Conservation (phyloP, 176 grass and related monocot species). For the Poa pratensis region DNA sequence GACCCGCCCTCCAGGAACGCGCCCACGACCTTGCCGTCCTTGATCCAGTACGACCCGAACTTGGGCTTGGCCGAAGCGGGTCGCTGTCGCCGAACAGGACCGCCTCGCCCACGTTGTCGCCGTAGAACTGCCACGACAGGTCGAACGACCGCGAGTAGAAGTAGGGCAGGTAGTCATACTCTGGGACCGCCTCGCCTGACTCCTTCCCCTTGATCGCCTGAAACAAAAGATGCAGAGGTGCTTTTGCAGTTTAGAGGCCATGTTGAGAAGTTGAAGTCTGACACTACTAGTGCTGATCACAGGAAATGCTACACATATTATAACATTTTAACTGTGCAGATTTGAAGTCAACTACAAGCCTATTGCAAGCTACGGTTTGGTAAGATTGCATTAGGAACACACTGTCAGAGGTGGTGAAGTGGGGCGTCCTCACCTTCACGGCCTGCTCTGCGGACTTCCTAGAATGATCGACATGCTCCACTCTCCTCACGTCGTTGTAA, state of each 20-base stretch:
- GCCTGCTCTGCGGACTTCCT: slow-evolving; percentile 95
- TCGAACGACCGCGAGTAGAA: slow-evolving; percentile 97
- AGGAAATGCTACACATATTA: not conserved
- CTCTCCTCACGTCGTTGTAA: slow-evolving; percentile 78
- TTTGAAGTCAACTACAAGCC: not conserved
- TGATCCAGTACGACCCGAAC: slow-evolving; percentile 97
- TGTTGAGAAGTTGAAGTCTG: not conserved
- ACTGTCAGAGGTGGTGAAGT: not conserved
- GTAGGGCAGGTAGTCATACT: slow-evolving; percentile 91
- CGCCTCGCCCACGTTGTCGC: slow-evolving; percentile 80
- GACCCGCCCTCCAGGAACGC: slow-evolving; percentile 93
- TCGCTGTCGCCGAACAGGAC: slow-evolving; percentile 85
- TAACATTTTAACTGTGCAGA: not conserved
- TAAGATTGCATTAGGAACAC: not conserved
- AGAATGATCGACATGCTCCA: slow-evolving; percentile 91
- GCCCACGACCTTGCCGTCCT: slow-evolving; percentile 80
- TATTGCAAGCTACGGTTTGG: not conserved
- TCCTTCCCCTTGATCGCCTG: slow-evolving; percentile 89
- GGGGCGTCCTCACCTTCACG: slow-evolving; percentile 59
- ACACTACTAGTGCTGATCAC: no score
- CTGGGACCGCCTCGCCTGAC: slow-evolving; percentile 52
- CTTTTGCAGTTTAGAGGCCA: not conserved
- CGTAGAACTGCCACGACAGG: slow-evolving; percentile 92
- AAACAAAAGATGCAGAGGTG: not conserved
- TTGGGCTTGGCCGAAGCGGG: slow-evolving; percentile 65